Evolutionary conservation across 345 rosid species (phyloP).

Genomic region (Hevea brasiliensis): DNA sequence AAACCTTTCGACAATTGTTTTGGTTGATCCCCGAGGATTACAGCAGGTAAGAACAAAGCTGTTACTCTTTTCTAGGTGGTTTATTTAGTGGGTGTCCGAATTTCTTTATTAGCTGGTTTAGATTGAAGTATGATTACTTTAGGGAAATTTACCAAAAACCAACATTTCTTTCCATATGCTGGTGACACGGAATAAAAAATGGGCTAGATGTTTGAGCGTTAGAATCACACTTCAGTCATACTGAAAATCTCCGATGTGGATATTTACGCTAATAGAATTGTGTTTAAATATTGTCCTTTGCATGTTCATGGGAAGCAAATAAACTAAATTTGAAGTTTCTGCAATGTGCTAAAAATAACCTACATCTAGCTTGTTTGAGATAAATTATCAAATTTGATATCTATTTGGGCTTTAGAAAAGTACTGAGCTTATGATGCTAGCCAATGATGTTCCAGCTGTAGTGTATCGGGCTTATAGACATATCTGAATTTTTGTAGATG

Average conservation of each 20-base stretch:
- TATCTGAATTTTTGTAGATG: too few species aligned
- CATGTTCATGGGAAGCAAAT: not conserved
- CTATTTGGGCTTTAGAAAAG: not conserved
- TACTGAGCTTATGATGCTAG: not conserved
- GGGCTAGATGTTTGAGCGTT: not conserved
- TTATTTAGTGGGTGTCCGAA: not conserved
- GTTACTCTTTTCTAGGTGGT: not conserved
- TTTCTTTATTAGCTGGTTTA: not conserved
- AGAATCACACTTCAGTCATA: not conserved
- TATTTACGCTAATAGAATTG: not conserved
- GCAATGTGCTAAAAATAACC: not conserved
- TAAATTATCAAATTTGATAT: not conserved
- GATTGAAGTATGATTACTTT: not conserved
- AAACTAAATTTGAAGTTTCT: not conserved
- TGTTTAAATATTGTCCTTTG: not conserved
- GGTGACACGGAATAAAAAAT: not conserved
- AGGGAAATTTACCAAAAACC: not conserved
- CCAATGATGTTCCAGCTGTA: too few species aligned
- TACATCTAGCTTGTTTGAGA: too few species aligned
- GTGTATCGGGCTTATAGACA: too few species aligned
- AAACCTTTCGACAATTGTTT: constrained; percentile 44
- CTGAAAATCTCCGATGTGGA: not conserved
- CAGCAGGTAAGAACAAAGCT: constrained; percentile 44
- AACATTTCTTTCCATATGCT: not conserved
- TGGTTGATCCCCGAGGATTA: constrained; percentile 34